Evolutionary conservation across 2,329 filamentous ascomycete species (phyloP).

Genomic region (Diplodia scrobiculata): DNA sequence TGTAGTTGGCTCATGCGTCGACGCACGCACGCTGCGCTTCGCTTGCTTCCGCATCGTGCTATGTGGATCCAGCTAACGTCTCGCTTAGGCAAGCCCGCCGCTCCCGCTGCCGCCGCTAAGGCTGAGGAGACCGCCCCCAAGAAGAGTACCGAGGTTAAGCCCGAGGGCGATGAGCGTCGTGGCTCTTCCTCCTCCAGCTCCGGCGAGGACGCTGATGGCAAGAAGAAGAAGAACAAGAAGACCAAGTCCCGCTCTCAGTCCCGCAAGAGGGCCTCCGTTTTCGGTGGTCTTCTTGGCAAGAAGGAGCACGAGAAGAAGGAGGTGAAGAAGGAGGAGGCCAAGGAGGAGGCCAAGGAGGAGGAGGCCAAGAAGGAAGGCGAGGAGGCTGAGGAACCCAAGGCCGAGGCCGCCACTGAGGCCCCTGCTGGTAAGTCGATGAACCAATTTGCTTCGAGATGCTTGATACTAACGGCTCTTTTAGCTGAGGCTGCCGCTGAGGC

Average conservation of each 20-base stretch:
- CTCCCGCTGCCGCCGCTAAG: constrained; percentile 46
- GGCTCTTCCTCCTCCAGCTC: constrained; percentile 45
- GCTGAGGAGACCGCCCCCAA: constrained; percentile 46
- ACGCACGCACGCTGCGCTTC: constrained; percentile 33
- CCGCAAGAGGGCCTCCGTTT: constrained; percentile 61
- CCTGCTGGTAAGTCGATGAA: constrained; percentile 38
- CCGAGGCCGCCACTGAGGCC: constrained; percentile 37
- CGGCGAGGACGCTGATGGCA: constrained; percentile 53
- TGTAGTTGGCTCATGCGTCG: constrained; percentile 30
- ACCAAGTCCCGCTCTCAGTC: constrained; percentile 64
- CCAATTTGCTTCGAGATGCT: too few relatives aligned
- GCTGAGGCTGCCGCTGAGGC: constrained; percentile 36
- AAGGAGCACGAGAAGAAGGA: constrained; percentile 57
- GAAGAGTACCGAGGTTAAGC: constrained; percentile 53
- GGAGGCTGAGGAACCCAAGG: constrained; percentile 44
- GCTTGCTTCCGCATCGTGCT: constrained; percentile 36
- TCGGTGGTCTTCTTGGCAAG: constrained; percentile 62
- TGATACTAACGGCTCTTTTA: not conserved
- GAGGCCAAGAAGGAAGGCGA: constrained; percentile 46
- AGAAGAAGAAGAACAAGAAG: constrained; percentile 49
- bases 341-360: constrained; percentile 48
- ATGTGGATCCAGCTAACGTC: constrained; percentile 40
- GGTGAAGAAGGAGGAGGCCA: constrained; percentile 44
- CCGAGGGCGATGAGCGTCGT: constrained; percentile 39
- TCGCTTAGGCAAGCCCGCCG: constrained; percentile 45